Evolutionary conservation across 768 basidiomycete species (phyloP), one percentile per base, ranked within the genome.

Genomic region (Termitomyces sp.): DNA sequence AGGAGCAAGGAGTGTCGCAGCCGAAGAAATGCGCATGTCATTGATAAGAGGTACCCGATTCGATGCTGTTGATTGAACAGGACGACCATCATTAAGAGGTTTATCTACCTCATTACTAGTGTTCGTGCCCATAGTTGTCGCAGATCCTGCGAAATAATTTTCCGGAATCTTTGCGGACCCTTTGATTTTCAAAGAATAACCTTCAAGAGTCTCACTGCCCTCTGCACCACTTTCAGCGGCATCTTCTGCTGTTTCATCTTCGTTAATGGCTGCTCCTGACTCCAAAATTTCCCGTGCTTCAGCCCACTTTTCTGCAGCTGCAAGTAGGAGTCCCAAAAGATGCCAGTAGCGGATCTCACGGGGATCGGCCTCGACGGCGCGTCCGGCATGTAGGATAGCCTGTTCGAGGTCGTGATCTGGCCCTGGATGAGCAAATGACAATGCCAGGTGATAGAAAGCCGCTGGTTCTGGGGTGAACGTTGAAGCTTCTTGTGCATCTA

Each of bases 301-400:
- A 34, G 71, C 72, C 90, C 92, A 92, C 62, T 93, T 86, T 60
- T 88, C 91, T 29, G 78, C 74, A 9, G 89, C 87, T 0, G 86
- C 85, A n/a, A 95, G 76, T 12, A 96, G 70, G 5, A 98, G 73
- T 0, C 90, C 93, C 0, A 98, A 78, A 16, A 98, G 80, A 71
- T 98, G 96, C 95, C 94, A 98, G 53, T 90, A 88, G 42, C 91
- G 80, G 26, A 90, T 72, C 56, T 81, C 79, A 41, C 65, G 68
- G 0, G 87, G 75, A 31, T 87, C 83, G 6, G 78, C 76, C 67
- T 94, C 89, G 3, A 96, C 84, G 1, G 94, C 90, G 4, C 75
- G 65, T 6, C 87, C 84, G 0, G 91, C 89, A 51, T 84, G 75
- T 14, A 78, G 70, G 7, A 89, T 79, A 0, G 94, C 92, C 29